Percentiles rank a stretch among this genome's conserved stretches.
Evolutionary conservation across 257 asterid species (phyloP).

Genomic region (Apocynum venetum): DNA sequence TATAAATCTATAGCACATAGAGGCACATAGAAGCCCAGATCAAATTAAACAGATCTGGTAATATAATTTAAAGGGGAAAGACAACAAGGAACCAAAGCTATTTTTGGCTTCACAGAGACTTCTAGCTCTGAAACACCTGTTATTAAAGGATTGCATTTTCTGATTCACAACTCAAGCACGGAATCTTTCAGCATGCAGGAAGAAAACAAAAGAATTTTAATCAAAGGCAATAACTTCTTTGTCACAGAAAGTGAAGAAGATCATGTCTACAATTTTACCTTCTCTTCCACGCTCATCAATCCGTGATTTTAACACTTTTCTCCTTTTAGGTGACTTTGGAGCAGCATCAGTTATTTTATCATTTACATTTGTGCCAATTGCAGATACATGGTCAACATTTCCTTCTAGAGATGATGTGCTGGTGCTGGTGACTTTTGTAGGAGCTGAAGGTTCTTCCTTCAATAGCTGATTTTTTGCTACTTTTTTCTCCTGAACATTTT

Average conservation of each 20-base stretch:
- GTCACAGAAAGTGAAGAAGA: not conserved
- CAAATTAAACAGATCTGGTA: not conserved
- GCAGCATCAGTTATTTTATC: slow-evolving; percentile 38
- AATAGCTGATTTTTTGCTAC: slow-evolving; percentile 34
- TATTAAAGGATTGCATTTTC: not conserved
- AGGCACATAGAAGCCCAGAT: no score
- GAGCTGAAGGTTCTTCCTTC: slow-evolving; percentile 35
- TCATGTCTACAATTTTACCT: slow-evolving; percentile 44
- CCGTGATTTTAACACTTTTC: slow-evolving; percentile 67
- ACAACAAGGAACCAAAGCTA: not conserved
- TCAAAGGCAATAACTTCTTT: not conserved
- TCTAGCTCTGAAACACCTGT: not conserved
- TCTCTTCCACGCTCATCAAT: slow-evolving; percentile 98
- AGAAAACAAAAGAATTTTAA: not conserved
- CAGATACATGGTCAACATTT: slow-evolving; percentile 29
- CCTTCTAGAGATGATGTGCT: slow-evolving; percentile 38
- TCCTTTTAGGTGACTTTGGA: slow-evolving; percentile 55
- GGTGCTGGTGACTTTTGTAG: slow-evolving; percentile 29
- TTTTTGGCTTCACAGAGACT: not conserved
- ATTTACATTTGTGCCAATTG: slow-evolving; percentile 29
- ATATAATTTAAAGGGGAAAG: not conserved
- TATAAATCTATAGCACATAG: not conserved
- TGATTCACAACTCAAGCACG: not conserved
- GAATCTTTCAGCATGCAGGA: not conserved
- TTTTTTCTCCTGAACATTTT: slow-evolving; percentile 33